Base-by-base conservation (phyloP, 148 eudicot species). In the Cornus florida region DNA sequence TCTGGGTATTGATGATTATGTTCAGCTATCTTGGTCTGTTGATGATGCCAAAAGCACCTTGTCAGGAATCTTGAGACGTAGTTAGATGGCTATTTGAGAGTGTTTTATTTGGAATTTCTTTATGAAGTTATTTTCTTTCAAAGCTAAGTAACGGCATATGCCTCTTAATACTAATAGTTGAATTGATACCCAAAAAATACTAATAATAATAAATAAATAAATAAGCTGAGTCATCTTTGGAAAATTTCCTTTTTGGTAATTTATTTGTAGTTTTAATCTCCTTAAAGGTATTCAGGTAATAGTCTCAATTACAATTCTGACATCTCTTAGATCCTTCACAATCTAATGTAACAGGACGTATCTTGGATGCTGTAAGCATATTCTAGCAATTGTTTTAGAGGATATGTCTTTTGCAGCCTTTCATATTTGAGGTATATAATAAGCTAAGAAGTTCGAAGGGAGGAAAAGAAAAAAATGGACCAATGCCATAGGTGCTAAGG, bases 31-130 rank as follows among this genome's bases (percentile, higher is more conserved):
- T 69, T 69, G 72, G 35, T 17, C 19, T 33, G 43, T 41, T 35
- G 16, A 69, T 69, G 72, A 35, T 35, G 19, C 72, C 23, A 22
- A 69, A 38, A 69, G 22, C 72, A 69, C 39, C 70, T 67, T 67
- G 12, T 69, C 22, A 33, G 71, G 71, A 69, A 19, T 38, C 72
- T 69, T 16, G 39, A 33, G 71, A 68, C 19, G 19, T 69, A 19
- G 19, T 17, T 69, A 69, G 72, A 69, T 69, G 10, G 48, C 48
- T 13, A 16, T 35, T 69, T 20, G 17, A 6, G 72, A 12, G 19
- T 69, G 72, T 19, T 38, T 12, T 53, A 53, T 53, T 12, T 6
- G 3, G 10, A 32, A 69, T 17, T 16, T 31, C 19, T 69, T 5
- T 16, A n/a, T 35, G 23, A 38, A 17, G n/a, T n/a, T 35, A 16